Base-by-base conservation (phyloP, 225 moss, liverwort and hornwort species). In the Physcomitrium patens region DNA sequence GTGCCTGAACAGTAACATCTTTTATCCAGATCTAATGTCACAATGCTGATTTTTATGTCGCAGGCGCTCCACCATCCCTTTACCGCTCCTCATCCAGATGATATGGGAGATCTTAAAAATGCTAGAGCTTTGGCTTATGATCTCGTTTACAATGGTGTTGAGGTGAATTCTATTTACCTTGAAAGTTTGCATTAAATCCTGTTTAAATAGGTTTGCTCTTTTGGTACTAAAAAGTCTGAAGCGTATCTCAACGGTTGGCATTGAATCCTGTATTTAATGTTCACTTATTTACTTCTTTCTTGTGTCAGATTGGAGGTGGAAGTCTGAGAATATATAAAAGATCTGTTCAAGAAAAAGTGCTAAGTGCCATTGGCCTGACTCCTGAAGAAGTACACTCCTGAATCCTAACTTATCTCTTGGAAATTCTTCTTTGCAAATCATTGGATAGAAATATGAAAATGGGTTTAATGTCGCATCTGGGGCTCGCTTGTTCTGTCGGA, bases 61-160 rank as follows among this genome's bases (percentile, higher is more conserved):
- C 86, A 96, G 96, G 90, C 99, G 66, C 81, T 99, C 67, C 99
- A 99, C 79, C 99, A 99, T 78, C 95, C 99, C 41, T 99, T 95
- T 64, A 99, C 99, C 63, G 95, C 99, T 76, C 99, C 99, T 49
- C 93, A 99, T 81, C 95, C 99, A 67, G 91, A 93, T 76, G 99
- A 99, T 71, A 77, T 91, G 78, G 89, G 75, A 66, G 88, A 99
- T 79, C 80, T 99, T 11, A 90, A 81, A 71, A 91, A 84, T 88
- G 99, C 99, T 56, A 87, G 99, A 70, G 99, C 99, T 49, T 86
- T 99, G 82, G 99, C 99, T 11, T 99, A 95, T 78, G 99, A 99
- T 74, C 79, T 99, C 80, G 99, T 99, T 64, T 99, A 99, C 83
- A 99, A 99, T 69, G 95, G 99, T 75, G 91, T 99, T 46, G 99